Percentiles rank a stretch among this genome's conserved stretches.
Conservation (phyloP, 352 stramenopile genomes). For the Phytophthora meadii region DNA sequence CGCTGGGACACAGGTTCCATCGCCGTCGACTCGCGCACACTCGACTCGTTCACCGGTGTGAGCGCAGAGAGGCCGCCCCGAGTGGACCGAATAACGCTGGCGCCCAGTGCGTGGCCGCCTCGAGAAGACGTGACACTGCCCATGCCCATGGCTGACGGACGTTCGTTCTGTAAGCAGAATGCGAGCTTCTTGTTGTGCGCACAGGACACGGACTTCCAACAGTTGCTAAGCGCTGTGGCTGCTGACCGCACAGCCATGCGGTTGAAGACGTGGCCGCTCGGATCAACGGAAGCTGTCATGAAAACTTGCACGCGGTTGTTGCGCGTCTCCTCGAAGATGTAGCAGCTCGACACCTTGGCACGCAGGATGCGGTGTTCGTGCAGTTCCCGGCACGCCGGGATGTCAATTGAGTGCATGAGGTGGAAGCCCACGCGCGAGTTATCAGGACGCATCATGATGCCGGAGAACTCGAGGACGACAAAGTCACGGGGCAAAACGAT, state of each 20-base stretch:
- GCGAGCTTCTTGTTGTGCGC: slow-evolving; percentile 79
- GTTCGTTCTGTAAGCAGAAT: slow-evolving; percentile 57
- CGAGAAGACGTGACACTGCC: slow-evolving; percentile 15
- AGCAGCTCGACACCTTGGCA: slow-evolving; percentile 58
- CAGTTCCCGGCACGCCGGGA: slow-evolving; percentile 48
- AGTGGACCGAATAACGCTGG: slow-evolving; percentile 22
- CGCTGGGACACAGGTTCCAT: slow-evolving; percentile 34
- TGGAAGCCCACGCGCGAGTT: slow-evolving; percentile 60
- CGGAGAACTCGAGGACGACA: slow-evolving; percentile 60
- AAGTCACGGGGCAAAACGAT: slow-evolving; percentile 59
- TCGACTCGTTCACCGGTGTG: slow-evolving; percentile 35
- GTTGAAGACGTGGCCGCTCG: slow-evolving; percentile 51
- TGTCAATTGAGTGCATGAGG: slow-evolving; percentile 58
- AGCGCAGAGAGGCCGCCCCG: slow-evolving; percentile 32
- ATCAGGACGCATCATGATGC: slow-evolving; percentile 55
- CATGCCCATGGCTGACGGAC: slow-evolving; percentile 18
- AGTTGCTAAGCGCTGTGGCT: slow-evolving; percentile 58
- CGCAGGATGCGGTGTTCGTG: slow-evolving; percentile 46
- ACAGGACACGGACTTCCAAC: slow-evolving; percentile 68
- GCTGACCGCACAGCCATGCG: slow-evolving; percentile 50
- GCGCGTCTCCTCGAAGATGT: slow-evolving; percentile 63
- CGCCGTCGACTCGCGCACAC: slow-evolving; percentile 23
- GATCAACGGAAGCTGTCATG: slow-evolving; percentile 64
- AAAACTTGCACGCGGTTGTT: slow-evolving; percentile 66
- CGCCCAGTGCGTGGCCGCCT: slow-evolving; percentile 5